Base-by-base conservation (phyloP, 2,329 filamentous ascomycete genomes). In the Diaporthe helianthi region DNA sequence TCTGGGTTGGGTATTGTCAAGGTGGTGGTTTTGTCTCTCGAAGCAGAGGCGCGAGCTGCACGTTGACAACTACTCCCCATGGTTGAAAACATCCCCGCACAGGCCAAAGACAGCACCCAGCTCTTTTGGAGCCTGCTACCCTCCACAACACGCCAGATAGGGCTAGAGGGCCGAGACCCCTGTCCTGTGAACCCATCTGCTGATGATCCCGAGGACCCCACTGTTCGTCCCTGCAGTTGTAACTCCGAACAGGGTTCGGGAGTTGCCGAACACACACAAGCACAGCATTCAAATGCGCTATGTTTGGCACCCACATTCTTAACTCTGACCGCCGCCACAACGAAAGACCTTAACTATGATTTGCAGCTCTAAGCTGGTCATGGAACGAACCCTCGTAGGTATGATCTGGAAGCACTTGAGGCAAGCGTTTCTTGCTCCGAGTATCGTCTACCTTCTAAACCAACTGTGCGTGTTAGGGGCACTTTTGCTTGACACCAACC, bases 21-120 rank as follows among this genome's bases (percentile, higher is more conserved):
- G 24, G 58, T 13, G 26, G 41, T 63, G 58, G 41, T 49, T 31
- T 53, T 46, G 38, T 24, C 22, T 22, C 22, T 22, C 15, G 31
- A 63, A 46, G 51, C 33, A 29, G 55, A 66, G 66, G 65, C 65
- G 69, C 51, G 65, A 70, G 44, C 26, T 36, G 44, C 54, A 63
- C n/a, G n/a, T n/a, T n/a, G n/a, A n/a, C n/a, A n/a, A n/a, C n/a
- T n/a, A n/a, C n/a, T n/a, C n/a, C n/a, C n/a, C 55, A 53, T 53
- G 46, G 67, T 58, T 49, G 36, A 64, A 65, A 71, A 69, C 69
- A 66, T 63, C 67, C 58, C 65, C 67, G 69, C 69, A 71, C 69
- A 65, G 49, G 63, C 69, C 69, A 71, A n/a, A 12, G n/a, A 15
- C 31, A 46, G 69, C 53, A 33, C 66, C 47, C 19, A 71, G 69